Base-by-base conservation (phyloP, 805 yeast species). In the Scheffersomyces stipitis region DNA sequence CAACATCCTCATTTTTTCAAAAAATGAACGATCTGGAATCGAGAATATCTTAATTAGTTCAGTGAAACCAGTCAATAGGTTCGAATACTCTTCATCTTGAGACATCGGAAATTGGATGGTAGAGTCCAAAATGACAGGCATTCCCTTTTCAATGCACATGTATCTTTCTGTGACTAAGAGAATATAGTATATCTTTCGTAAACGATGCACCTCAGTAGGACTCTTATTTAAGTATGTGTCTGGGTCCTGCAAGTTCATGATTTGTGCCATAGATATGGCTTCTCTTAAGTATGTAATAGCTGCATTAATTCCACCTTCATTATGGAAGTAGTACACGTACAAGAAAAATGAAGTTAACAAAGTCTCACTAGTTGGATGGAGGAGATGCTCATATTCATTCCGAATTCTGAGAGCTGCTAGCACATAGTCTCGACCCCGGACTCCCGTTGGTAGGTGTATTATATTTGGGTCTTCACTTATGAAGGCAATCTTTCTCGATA, bases 111-210 rank as follows among this genome's bases (percentile, higher is more conserved):
- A 54, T 0, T 63, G 60, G n/a, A 66, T 57, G 16, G 60, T 47
- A 2, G 69, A 58, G 26, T 64, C 69, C 18, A 66, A 45, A 26
- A 66, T 52, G 9, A 63, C 64, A 1, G 71, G 70, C 17, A 64
- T 42, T 24, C 56, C 58, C 34, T 62, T 65, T 34, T 65, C 71
- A 29, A 66, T 61, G 36, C 70, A 62, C 52, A 56, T 59, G 44
- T 54, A 66, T 18, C 72, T 42, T 42, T 66, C 72, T 3, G 70
- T 63, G n/a, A 66, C 63, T 37, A 66, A 44, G 10, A 66, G 50
- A 37, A 59, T 51, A 40, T 63, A 66, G 45, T 62, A 66, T 4
- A 65, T 61, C 33, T 66, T 66, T 15, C 59, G 45, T 43, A 64
- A 52, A 13, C 64, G 43, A 41, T 66, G 71, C 7, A 50, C 53